Percentiles rank a stretch among this genome's conserved stretches.
These are phyloP conservation scores for Sugiyamaella marilandica DNA, from an alignment of 805 yeast genomes.

Conservation along the genomic window DNA sequence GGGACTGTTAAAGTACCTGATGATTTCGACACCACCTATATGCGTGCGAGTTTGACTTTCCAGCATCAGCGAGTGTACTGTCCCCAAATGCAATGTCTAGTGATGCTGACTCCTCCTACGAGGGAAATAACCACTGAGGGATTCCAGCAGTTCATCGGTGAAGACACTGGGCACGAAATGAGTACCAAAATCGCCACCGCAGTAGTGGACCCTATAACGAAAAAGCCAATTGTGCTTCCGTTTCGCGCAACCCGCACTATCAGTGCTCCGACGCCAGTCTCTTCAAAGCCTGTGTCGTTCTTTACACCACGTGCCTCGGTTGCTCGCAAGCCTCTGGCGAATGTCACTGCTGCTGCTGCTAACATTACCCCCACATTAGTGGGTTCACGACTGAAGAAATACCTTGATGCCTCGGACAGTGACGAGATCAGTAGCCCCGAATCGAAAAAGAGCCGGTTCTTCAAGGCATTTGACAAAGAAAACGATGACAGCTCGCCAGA, in stretches of 20 bases:
- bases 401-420: constrained; percentile 8
- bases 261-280: constrained; percentile 3
- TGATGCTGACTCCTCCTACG: constrained; percentile 54
- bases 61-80: constrained; percentile 81
- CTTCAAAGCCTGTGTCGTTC: not conserved
- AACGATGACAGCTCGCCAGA: not conserved
- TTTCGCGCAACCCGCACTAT: constrained; percentile 4
- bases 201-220: constrained; percentile 59
- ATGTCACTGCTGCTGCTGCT: not conserved
- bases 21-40: constrained; percentile 55
- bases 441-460: not conserved
- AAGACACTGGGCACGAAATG: constrained; percentile 39
- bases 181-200: constrained; percentile 62
- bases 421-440: constrained; percentile 3
- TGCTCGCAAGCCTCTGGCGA: not conserved
- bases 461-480: not conserved
- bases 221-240: constrained; percentile 33
- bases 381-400: constrained; percentile 1
- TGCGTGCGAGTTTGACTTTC: constrained; percentile 72
- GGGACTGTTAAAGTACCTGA: constrained; percentile 50
- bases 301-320: not conserved
- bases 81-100: constrained; percentile 47
- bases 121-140: constrained; percentile 25
- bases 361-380: not conserved
- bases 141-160: constrained; percentile 28